Percentiles rank a stretch among this genome's conserved stretches.
Evolutionary conservation across 2,329 filamentous ascomycete species (phyloP).

Genomic region (Didymellaceae sp.): DNA sequence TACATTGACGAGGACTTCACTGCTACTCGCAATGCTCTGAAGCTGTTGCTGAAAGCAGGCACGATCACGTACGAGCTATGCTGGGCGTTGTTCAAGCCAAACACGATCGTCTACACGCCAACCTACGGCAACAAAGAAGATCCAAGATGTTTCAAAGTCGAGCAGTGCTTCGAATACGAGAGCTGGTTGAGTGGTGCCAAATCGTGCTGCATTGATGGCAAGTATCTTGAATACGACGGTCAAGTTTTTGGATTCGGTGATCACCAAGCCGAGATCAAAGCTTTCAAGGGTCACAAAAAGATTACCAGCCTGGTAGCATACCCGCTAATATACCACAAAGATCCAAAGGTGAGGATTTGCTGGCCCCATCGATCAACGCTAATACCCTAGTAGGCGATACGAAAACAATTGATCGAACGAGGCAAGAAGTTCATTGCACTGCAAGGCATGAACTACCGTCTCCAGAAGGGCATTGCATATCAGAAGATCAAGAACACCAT

Average conservation of each 20-base stretch:
- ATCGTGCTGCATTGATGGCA: constrained; percentile 77
- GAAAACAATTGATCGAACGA: constrained; percentile 73
- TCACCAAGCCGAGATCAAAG: constrained; percentile 70
- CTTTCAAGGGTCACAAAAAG: constrained; percentile 81
- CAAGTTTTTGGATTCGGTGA: constrained; percentile 81
- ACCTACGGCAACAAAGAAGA: constrained; percentile 80
- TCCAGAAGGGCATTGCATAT: constrained; percentile 84
- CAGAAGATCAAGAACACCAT: constrained; percentile 78
- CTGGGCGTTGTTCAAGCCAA: constrained; percentile 89
- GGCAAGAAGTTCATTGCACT: constrained; percentile 84
- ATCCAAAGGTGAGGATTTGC: constrained; percentile 57
- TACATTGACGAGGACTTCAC: constrained; percentile 85
- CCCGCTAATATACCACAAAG: constrained; percentile 80
- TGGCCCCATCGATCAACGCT: not conserved
- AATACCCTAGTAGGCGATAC: constrained; percentile 54
- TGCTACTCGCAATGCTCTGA: constrained; percentile 77
- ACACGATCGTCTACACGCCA: constrained; percentile 76
- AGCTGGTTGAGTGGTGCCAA: constrained; percentile 71
- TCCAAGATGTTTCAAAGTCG: constrained; percentile 82
- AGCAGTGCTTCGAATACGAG: constrained; percentile 73
- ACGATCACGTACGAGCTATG: constrained; percentile 88
- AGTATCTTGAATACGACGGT: constrained; percentile 87
- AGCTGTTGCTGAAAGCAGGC: constrained; percentile 79
- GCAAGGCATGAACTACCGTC: constrained; percentile 82
- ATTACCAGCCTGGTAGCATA: constrained; percentile 80